phyloP scores from a whole-genome alignment of 495 filamentous ascomycete genomes.

The Talaromyces proteolyticus region DNA sequence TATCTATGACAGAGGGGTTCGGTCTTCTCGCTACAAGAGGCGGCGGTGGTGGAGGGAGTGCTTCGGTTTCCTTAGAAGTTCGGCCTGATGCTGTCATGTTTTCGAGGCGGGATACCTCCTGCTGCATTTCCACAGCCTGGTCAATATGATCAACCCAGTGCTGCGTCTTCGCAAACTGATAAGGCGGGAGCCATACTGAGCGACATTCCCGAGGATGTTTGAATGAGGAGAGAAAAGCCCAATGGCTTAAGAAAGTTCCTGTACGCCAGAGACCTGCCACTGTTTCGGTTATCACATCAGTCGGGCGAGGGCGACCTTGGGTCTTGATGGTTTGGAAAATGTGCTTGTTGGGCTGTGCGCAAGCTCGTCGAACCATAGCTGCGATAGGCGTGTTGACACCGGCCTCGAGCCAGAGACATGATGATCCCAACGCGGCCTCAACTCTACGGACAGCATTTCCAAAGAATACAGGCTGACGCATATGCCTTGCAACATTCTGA shows the following conservation, averaged over 20 bases:
- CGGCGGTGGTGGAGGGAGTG: no score
- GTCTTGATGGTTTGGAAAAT: conserved; percentile 39
- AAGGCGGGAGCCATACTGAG: conserved; percentile 10
- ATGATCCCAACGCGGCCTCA: conserved; percentile 16
- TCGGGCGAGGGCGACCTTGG: no score
- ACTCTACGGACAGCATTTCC: conserved; percentile 38
- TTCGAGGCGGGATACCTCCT: background rate
- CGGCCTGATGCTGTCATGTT: background rate
- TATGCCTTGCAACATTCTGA: conserved; percentile 35
- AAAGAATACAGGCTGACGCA: conserved; percentile 45
- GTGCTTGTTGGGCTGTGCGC: conserved; percentile 7
- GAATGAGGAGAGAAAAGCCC: background rate
- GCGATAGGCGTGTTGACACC: conserved; percentile 42
- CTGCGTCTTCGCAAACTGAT: conserved; percentile 8
- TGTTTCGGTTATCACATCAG: background rate
- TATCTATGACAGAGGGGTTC: no score
- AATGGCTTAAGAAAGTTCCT: background rate
- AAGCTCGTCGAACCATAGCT: conserved; percentile 28
- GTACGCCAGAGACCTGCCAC: background rate
- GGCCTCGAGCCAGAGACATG: conserved; percentile 45
- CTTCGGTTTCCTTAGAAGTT: no score
- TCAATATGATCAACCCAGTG: conserved; percentile 10
- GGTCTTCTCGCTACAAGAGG: no score
- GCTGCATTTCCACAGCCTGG: conserved; percentile 1
- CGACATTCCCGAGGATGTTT: background rate